Percentiles rank a stretch among this genome's conserved stretches.
These are phyloP conservation scores for Ploettnerulaceae sp. DNA, from an alignment of 2,329 filamentous ascomycete genomes.

Conservation along the genomic window DNA sequence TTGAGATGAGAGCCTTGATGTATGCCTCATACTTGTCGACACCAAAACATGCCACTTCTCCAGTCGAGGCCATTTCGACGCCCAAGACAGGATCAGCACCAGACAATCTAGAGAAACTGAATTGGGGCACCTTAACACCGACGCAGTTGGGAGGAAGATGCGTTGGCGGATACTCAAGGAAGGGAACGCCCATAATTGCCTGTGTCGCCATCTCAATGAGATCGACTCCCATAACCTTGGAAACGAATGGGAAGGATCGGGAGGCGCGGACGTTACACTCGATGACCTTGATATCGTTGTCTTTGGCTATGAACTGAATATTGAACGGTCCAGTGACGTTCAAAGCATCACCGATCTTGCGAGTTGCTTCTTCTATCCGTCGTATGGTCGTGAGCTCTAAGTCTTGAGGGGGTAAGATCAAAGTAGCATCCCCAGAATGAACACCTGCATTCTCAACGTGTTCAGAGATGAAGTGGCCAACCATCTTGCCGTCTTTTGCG, in stretches of 20 bases:
- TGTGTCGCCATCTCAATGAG: constrained; percentile 98
- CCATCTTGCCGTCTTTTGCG: constrained; percentile 79
- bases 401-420: constrained; percentile 93
- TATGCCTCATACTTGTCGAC: constrained; percentile 96
- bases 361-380: constrained; percentile 89
- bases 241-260: constrained; percentile 95
- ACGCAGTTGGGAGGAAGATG: constrained; percentile 77
- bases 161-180: constrained; percentile 75
- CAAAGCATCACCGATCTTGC: constrained; percentile 88
- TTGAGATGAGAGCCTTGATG: constrained; percentile 90
- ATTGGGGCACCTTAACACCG: constrained; percentile 96
- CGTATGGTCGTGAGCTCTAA: constrained; percentile 81
- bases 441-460: constrained; percentile 98
- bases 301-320: constrained; percentile 99
- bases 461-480: constrained; percentile 96
- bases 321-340: constrained; percentile 98
- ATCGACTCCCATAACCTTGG: constrained; percentile 97
- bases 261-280: constrained; percentile 98
- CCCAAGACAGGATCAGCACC: constrained; percentile 94
- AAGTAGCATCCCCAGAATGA: constrained; percentile 93
- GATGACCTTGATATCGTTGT: constrained; percentile 99
- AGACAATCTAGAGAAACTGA: constrained; percentile 95
- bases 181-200: constrained; percentile 82
- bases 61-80: constrained; percentile 98
- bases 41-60: constrained; percentile 96